Evolutionary conservation across 2,329 filamentous ascomycete genomes (phyloP), one percentile per base, ranked within the genome.

Genomic region (Aureobasidium sp.): DNA sequence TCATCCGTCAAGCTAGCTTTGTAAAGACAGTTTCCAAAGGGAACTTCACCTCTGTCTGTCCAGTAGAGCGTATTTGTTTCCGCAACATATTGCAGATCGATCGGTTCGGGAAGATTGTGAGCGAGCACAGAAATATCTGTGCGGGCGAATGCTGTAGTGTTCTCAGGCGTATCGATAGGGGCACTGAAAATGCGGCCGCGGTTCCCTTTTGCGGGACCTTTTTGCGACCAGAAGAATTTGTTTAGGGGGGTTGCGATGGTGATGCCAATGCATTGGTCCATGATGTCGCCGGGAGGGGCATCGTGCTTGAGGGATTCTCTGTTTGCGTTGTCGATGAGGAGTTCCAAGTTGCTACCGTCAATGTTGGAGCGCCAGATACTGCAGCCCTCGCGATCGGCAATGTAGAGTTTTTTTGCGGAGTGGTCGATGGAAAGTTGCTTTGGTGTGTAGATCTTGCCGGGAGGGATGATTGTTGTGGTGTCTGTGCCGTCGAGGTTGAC

Each of bases 151-250:
- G 75, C 72, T n/a, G 67, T 69, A 61, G 72, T 65, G 0, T 73
- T 73, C 0, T 62, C 37, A 29, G 76, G 75, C 1, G 74, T 74
- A 0, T 76, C 67, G 0, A 84, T 71, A 17, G 71, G 68, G 0
- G 83, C 82, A 5, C 75, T 71, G 68, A 83, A 82, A 42, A 87
- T 83, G 3, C 79, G 75, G 0, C 84, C 84, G 41, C 76, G 68
- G 1, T 70, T 72, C 0, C 74, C 76, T 68, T 85, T 86, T 2
- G 78, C 76, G 0, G 75, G 72, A 0, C 84, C 84, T 67, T 86
- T 86, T 57, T 86, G 83, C 0, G 80, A 82, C 84, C 84, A 87
- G 74, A 81, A 86, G 51, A 86, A 74, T 42, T 78, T 76, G 12
- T 76, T 75, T 0, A 71, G 70, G 0, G 68, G 62, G n/a, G 52